Evolutionary conservation across 2,329 filamentous ascomycete genomes (phyloP).

Genomic region (Pseudocercospora macadamiae): DNA sequence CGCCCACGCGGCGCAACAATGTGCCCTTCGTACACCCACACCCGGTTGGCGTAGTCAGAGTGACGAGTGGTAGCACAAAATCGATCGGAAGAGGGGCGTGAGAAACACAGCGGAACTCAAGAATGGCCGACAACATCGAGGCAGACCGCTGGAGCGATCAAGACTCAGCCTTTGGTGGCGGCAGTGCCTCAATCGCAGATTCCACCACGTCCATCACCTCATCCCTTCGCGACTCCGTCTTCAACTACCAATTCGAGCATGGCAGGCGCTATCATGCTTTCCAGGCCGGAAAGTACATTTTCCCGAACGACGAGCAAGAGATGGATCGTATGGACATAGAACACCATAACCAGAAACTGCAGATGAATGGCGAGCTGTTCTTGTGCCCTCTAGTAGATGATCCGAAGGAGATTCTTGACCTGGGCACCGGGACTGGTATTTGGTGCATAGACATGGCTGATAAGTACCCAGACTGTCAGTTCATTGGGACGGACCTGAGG

Average conservation of each 20-base stretch:
- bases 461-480: constrained; percentile 30
- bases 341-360: constrained; percentile 34
- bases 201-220: constrained; percentile 26
- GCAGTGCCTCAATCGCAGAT: constrained; percentile 22
- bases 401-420: constrained; percentile 50
- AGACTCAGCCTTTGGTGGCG: constrained; percentile 5
- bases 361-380: constrained; percentile 39
- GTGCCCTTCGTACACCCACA: neutral
- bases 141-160: constrained; percentile 8
- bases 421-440: constrained; percentile 54
- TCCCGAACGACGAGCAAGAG: constrained; percentile 36
- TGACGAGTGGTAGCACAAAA: neutral
- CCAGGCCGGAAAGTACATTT: constrained; percentile 29
- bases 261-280: constrained; percentile 27
- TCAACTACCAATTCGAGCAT: constrained; percentile 25
- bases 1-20: neutral
- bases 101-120: neutral
- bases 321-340: constrained; percentile 34
- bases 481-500: constrained; percentile 43
- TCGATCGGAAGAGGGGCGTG: neutral
- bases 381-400: constrained; percentile 43
- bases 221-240: constrained; percentile 14
- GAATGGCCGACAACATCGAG: constrained; percentile 4
- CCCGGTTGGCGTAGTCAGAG: neutral
- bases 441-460: constrained; percentile 48